Conservation (phyloP, 139 green algal genomes). For the Penium margaritaceum region DNA sequence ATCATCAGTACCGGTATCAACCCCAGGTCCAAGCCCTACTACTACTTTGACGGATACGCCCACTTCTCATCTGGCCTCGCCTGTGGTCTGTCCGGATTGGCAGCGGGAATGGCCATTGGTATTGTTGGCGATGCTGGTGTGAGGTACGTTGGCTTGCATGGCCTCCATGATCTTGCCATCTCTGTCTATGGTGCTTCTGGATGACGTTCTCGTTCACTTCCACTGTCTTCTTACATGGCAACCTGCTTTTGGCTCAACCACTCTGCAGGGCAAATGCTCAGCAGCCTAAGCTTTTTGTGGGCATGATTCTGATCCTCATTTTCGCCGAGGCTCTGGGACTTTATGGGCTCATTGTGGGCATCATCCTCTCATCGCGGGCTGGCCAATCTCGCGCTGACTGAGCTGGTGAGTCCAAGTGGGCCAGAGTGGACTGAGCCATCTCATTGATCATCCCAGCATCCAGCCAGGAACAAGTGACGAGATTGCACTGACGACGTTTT, state of each 20-base stretch:
- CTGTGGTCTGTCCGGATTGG: constrained; percentile 86
- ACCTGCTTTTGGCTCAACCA: no score
- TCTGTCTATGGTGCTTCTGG: constrained; percentile 2
- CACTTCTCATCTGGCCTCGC: constrained; percentile 87
- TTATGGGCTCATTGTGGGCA: constrained; percentile 96
- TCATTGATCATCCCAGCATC: no score
- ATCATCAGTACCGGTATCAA: constrained; percentile 88
- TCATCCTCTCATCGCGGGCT: constrained; percentile 77
- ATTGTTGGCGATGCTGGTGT: constrained; percentile 97
- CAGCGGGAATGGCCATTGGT: constrained; percentile 96
- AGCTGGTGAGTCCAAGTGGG: no score
- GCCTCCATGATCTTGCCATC: background rate
- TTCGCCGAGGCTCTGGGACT: constrained; percentile 97
- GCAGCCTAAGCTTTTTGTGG: constrained; percentile 98
- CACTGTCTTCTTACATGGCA: background rate
- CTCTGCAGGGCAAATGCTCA: constrained; percentile 88
- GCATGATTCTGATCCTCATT: constrained; percentile 99
- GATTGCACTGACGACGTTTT: no score
- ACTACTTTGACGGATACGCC: constrained; percentile 94
- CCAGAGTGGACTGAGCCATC: no score
- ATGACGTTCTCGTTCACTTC: constrained; percentile 41
- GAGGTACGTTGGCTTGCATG: constrained; percentile 42
- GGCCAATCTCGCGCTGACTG: constrained; percentile 31
- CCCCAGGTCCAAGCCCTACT: constrained; percentile 72
- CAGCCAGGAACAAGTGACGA: no score